Conservation (phyloP, 1,284 basidiomycete species). For the Ceratorhiza oryzae-sativae region DNA sequence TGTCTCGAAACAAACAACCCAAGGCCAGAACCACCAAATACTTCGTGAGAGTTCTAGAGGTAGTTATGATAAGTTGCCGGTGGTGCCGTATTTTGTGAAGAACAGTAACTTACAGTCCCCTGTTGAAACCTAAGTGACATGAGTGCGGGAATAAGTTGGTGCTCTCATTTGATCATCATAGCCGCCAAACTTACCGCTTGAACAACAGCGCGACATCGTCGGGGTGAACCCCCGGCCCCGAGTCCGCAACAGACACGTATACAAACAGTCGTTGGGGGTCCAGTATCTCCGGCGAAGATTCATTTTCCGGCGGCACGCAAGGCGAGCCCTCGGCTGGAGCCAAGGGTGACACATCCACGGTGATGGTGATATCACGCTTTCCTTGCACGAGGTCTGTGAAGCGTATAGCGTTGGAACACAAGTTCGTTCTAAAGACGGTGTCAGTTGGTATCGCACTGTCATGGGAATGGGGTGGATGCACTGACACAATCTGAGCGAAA, state of each 20-base stretch:
- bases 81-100: background rate
- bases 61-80: conserved; percentile 6
- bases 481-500: conserved; percentile 46
- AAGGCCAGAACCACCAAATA: conserved; percentile 49
- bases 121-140: conserved; percentile 45
- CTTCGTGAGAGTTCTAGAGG: conserved; percentile 46
- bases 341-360: conserved; percentile 45
- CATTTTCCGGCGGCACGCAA: conserved; percentile 27
- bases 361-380: conserved; percentile 45
- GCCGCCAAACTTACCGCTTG: conserved; percentile 42
- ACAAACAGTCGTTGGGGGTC: conserved; percentile 43
- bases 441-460: background rate
- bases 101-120: conserved; percentile 43
- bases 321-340: conserved; percentile 40
- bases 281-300: conserved; percentile 36
- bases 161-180: conserved; percentile 1
- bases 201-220: conserved; percentile 46
- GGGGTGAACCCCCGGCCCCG: conserved; percentile 47
- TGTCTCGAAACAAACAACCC: conserved; percentile 48
- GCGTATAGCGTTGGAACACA: conserved; percentile 46
- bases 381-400: conserved; percentile 42
- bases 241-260: conserved; percentile 46
- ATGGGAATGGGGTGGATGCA: background rate
- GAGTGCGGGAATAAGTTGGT: background rate
- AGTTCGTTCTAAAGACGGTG: conserved; percentile 42